These are phyloP conservation scores for Ramichloridium luteum DNA, from an alignment of 2,329 filamentous ascomycete genomes.

Conservation along the genomic window DNA sequence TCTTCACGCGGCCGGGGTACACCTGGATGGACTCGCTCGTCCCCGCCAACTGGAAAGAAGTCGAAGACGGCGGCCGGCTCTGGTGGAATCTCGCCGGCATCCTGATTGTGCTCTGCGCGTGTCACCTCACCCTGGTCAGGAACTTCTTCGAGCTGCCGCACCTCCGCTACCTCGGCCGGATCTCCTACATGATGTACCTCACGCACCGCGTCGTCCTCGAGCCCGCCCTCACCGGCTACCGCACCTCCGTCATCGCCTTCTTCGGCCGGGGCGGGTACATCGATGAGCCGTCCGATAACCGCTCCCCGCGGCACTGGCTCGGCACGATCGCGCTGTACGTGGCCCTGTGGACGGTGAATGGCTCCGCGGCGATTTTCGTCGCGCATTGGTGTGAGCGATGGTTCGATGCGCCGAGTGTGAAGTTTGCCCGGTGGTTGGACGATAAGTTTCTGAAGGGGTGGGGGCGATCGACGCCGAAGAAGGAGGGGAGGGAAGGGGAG, in stretches of 20 bases:
- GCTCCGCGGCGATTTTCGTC: slow-evolving; percentile 7
- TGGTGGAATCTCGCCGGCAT: slow-evolving; percentile 5
- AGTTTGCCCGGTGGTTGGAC: slow-evolving; percentile 9
- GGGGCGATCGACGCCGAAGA: no score
- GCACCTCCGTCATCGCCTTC: no score
- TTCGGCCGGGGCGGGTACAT: slow-evolving; percentile 4
- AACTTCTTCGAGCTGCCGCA: slow-evolving; percentile 4
- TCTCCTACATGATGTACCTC: slow-evolving; percentile 9
- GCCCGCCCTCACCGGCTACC: no score
- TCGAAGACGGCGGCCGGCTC: slow-evolving; percentile 3
- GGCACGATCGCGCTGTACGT: slow-evolving; percentile 6
- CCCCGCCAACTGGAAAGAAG: slow-evolving; percentile 1
- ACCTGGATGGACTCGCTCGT: slow-evolving; percentile 1
- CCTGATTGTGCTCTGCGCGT: slow-evolving; percentile 4
- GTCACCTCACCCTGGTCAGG: slow-evolving; percentile 3
- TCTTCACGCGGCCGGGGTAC: slow-evolving; percentile 4
- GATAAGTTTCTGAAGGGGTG: slow-evolving; percentile 3
- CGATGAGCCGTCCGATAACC: slow-evolving; percentile 3
- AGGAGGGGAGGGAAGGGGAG: no score
- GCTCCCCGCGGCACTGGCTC: slow-evolving; percentile 2
- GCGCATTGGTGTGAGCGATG: slow-evolving; percentile 8
- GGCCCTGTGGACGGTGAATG: slow-evolving; percentile 2
- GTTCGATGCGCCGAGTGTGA: slow-evolving; percentile 10
- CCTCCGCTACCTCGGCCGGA: slow-evolving; percentile 5
- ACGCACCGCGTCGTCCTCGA: no score